Base-by-base conservation (phyloP, 179 eudicot genomes). In the Beta macrorhiza region DNA sequence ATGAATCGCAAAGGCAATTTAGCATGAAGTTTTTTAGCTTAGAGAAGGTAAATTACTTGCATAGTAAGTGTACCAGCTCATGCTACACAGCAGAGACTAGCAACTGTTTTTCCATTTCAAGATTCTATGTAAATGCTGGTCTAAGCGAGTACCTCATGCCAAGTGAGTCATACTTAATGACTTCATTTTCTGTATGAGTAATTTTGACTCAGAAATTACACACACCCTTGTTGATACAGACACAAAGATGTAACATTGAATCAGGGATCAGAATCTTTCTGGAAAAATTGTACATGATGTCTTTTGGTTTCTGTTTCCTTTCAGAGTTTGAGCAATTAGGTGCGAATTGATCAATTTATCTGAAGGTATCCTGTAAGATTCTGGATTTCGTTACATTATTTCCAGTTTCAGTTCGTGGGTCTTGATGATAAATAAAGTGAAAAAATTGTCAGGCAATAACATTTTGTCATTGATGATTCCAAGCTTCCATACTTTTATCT, bases 1-100 rank as follows among this genome's bases (percentile, higher is more conserved):
- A 94, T 96, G 99, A 96, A 96, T 80, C 88, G 93, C 80, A 92
- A 88, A 81, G 91, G 82, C 51, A 86, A 70, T 62, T 75, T 78
- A 6, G 69, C 77, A 17, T 84, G 71, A 80, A 44, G 45, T 8
- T 67, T 62, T 53, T 29, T 16, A 17, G 12, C 45, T 76, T 57
- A 76, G 45, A 15, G 16, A 25, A 16, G 69, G 65, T 53, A 69
- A n/a, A n/a, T 20, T 17, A 25, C 12, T 37, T 44, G 45, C 59
- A 2, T 64, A 65, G 44, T 32, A 10, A 47, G 47, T 42, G 20
- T 17, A 19, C 53, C 37, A 32, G 51, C 7, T 70, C 16, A 37
- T 73, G 64, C 69, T 47, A 59, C 51, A 74, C 7, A 79, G 63
- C 49, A 37, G 71, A 51, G 47, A 68, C 64, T 44, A 57, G 22